Evolutionary conservation across 495 filamentous ascomycete genomes (phyloP), one percentile per base, ranked within the genome.

Genomic region (Penicillium lividum): DNA sequence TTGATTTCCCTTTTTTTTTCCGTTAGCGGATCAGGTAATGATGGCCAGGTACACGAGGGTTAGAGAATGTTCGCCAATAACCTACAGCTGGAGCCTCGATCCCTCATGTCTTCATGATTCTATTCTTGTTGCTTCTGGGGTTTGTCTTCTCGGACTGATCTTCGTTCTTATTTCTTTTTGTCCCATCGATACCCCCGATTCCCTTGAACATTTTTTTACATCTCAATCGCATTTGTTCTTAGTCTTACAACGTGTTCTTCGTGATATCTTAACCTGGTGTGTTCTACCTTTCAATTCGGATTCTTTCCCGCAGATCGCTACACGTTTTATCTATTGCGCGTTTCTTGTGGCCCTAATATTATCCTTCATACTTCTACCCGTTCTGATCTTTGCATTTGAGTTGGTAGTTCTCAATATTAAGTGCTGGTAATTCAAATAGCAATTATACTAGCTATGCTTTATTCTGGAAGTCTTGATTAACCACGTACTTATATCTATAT

Each of bases 171-270:
- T 49, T 49, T 10, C n/a, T 49, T 49, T 49, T 48, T 31, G 31
- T 49, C 46, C 46, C 46, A 49, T 49, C 46, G 46, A 49, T 49
- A 49, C 46, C 46, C 38, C 46, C 46, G 46, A 49, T 49, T 49
- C 31, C 28, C 46, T 49, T 49, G 31, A 11, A 16, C 22, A n/a
- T 16, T 30, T 29, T 16, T 49, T 30, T 16, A 49, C 15, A 49
- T 15, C 10, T 31, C 38, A 7, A 40, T 40, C 31, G 27, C 11
- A 30, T 49, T 29, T 30, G 1, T 18, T n/a, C 3, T 31, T n/a
- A 49, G 46, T 49, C 22, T 47, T 49, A 29, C 46, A 49, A 31
- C 28, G 15, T 49, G 46, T 31, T 15, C 31, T 49, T 31, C 22
- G 15, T 30, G 25, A 49, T 28, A 4, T 49, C 22, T 49, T 27